Evolutionary conservation across 192 early-diverging fungal genomes (phyloP).

Genomic region (Coemansia asiatica): DNA sequence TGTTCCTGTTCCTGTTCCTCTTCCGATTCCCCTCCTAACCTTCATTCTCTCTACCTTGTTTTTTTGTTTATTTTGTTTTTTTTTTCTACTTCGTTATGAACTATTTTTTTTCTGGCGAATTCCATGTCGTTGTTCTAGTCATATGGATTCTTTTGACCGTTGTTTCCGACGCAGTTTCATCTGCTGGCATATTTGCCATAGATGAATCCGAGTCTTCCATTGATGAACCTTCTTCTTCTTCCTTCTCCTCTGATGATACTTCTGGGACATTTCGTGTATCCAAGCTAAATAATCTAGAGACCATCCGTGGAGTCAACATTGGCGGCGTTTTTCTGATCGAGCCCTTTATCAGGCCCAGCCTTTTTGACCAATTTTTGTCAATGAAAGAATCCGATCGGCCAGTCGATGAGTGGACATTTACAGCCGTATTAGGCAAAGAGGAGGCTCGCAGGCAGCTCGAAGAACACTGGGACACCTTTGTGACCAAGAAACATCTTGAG

Average conservation of each 20-base stretch:
- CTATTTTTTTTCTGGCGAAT: constrained; percentile 4
- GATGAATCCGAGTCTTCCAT: neutral
- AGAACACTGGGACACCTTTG: constrained; percentile 60
- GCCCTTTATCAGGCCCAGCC: constrained; percentile 57
- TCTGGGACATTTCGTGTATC: neutral
- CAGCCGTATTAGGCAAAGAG: constrained; percentile 35
- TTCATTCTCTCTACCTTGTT: too few relatives aligned
- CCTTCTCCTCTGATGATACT: neutral
- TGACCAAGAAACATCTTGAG: constrained; percentile 55
- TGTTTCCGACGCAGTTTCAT: neutral
- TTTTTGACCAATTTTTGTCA: constrained; percentile 50
- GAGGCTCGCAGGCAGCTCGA: constrained; percentile 47
- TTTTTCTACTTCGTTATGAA: constrained; percentile 1
- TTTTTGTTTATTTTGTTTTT: neutral
- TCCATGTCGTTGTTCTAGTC: constrained; percentile 7
- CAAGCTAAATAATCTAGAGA: constrained; percentile 12
- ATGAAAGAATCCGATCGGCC: constrained; percentile 30
- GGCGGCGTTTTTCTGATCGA: constrained; percentile 63
- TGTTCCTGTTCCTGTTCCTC: too few relatives aligned
- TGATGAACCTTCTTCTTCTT: neutral
- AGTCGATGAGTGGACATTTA: constrained; percentile 60
- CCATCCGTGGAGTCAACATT: constrained; percentile 60
- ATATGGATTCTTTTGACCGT: neutral
- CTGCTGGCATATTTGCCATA: neutral
- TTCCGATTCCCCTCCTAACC: too few relatives aligned